Evolutionary conservation across 345 rosid species (phyloP), one percentile per base, ranked within the genome.

Genomic region (Acer negundo): DNA sequence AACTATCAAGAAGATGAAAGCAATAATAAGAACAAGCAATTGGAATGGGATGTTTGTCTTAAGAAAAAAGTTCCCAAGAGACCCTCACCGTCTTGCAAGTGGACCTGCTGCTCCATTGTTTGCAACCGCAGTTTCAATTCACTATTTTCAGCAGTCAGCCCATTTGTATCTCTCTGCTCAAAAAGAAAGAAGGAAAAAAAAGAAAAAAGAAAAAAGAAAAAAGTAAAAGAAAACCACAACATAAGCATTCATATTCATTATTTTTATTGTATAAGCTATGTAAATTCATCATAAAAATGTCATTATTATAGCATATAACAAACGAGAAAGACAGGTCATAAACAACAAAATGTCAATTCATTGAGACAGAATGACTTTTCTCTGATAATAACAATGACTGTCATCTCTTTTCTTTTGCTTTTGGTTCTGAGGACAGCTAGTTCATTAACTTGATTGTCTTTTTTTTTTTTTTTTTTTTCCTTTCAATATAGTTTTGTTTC

Each of bases 101-200:
- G 90, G 81, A 88, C 91, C 77, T 90, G 94, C 68, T 93, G 97
- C 84, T 95, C 98, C 92, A 87, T 90, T 0, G 98, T 90, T 82
- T 93, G 97, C 85, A 95, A 81, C 0, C 94, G 92, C 90, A 95
- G 82, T 76, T 93, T 95, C 85, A 93, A 78, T 84, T 95, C 97
- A 71, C 86, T 90, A 79, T 95, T 95, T 82, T 95, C 97, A 81
- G 91, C 82, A 69, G 90, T 89, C 82, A 93, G 78, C 26, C 96
- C 94, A 89, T 80, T 93, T 58, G 94, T 87, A 82, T 93, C 97
- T 85, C 97, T 91, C 97, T 93, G 86, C 66, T 74, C 70, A 69
- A 59, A 58, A 59, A 59, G 24, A 20, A 16, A 59, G 24, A 20
- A 59, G 24, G 2, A 59, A 59, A 59, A 59, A 9, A 46, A 10